Evolutionary conservation across 1,284 basidiomycete species (phyloP).

Genomic region (Cutaneotrichosporon curvatum): DNA sequence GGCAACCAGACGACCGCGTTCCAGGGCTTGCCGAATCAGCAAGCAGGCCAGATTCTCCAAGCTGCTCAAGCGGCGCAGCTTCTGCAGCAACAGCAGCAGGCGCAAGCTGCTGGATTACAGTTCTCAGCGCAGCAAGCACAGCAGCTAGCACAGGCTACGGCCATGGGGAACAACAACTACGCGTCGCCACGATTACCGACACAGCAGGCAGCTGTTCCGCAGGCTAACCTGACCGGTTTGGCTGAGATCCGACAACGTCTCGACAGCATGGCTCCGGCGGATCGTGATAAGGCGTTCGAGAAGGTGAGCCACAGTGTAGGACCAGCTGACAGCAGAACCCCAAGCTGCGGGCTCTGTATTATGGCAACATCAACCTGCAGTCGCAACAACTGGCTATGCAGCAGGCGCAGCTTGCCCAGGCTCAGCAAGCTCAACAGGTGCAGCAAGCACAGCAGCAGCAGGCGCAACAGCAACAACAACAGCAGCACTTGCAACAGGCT

Average conservation of each 20-base stretch:
- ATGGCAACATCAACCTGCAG: conserved; percentile 16
- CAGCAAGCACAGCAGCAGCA: conserved; percentile 3
- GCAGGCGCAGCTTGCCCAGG: conserved; percentile 2
- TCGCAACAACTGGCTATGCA: conserved; percentile 10
- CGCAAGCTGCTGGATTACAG: conserved; percentile 15
- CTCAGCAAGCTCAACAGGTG: background rate
- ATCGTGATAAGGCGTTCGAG: conserved; percentile 28
- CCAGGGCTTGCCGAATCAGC: conserved; percentile 2
- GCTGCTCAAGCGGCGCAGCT: conserved; percentile 13
- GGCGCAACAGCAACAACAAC: conserved; percentile 8
- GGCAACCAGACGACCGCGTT: conserved; percentile 4
- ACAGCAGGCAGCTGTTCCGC: conserved; percentile 4
- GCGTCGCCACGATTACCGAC: conserved; percentile 25
- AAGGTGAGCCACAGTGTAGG: conserved; percentile 18
- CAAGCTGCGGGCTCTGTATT: conserved; percentile 26
- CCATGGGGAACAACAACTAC: conserved; percentile 20
- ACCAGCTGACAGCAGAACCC: conserved; percentile 20
- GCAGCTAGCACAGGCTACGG: conserved; percentile 14
- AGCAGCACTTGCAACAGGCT: conserved; percentile 3
- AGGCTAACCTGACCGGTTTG: conserved; percentile 11
- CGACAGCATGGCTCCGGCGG: conserved; percentile 26
- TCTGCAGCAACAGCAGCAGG: conserved; percentile 19
- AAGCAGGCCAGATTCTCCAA: conserved; percentile 7
- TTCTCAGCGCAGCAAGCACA: conserved; percentile 17
- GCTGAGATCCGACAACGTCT: conserved; percentile 26